phyloP scores from a whole-genome alignment of 805 yeast species.

The Metschnikowia orientalis region DNA sequence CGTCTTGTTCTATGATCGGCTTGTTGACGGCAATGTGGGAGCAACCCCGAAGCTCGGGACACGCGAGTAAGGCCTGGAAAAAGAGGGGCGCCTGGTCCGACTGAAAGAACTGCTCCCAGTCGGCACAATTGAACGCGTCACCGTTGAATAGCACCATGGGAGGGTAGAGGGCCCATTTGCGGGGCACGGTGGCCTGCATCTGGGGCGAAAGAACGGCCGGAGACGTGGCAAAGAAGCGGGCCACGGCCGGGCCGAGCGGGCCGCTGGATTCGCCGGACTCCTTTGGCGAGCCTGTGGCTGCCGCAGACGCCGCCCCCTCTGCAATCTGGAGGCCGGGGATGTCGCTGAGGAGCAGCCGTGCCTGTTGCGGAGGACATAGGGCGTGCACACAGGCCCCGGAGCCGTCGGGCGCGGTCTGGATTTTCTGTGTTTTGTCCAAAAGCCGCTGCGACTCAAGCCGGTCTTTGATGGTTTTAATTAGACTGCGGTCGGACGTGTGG shows the following conservation, averaged over 20 bases:
- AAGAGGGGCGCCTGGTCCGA: conserved; percentile 10
- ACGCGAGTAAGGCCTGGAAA: conserved; percentile 11
- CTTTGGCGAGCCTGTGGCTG: too few relatives aligned
- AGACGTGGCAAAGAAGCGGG: too few relatives aligned
- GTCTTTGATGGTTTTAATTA: conserved; percentile 12
- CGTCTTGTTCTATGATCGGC: conserved; percentile 56
- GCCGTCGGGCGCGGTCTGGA: conserved; percentile 4
- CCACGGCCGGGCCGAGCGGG: background rate
- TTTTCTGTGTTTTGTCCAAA: conserved; percentile 10
- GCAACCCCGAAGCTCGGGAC: conserved; percentile 5
- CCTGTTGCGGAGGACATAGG: conserved; percentile 2
- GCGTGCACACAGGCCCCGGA: conserved; percentile 3
- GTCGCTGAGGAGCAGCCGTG: too few relatives aligned
- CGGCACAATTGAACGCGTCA: conserved; percentile 38
- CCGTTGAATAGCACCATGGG: conserved; percentile 61
- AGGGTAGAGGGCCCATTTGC: conserved; percentile 58
- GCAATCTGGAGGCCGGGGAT: too few relatives aligned
- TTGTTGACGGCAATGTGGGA: conserved; percentile 70
- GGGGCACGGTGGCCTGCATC: conserved; percentile 32
- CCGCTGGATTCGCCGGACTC: too few relatives aligned
- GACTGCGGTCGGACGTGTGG: conserved; percentile 6
- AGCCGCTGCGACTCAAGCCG: conserved; percentile 5
- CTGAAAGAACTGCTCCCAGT: conserved; percentile 26
- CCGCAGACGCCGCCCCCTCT: too few relatives aligned
- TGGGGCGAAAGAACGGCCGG: too few relatives aligned